Evolutionary conservation across 208 protist species (phyloP), one percentile per base, ranked within the genome.

Genomic region (Lotmaria passim): DNA sequence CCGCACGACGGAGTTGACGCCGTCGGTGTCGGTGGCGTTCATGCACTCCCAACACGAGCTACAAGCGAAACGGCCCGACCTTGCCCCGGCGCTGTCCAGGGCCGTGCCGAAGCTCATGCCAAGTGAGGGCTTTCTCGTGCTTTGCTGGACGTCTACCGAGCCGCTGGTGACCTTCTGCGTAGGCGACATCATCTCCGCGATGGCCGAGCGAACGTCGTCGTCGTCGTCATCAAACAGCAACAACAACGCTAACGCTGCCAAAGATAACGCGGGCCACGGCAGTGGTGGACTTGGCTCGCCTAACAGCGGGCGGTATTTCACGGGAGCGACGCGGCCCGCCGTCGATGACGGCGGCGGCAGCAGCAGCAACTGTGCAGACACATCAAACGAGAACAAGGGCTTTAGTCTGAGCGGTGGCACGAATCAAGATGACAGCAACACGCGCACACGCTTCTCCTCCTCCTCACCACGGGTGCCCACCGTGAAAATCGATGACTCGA

Each of bases 1-100:
- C 50, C 67, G 70, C 43, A 43, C 69, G 39, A 79, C 71, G 0
- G 75, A 83, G 72, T 52, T 87, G 48, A 85, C 82, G 28, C 82
- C 82, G 12, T 85, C 60, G 11, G 73, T 82, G 19, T 30, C 2
- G 15, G 68, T 69, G 1, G 24, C 63, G 15, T 78, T 72, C 43
- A 70, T 70, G 50, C 21, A 31, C 41, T 62, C 58, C 17, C 24
- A 65, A 23, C 55, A 51, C 33, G 69, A 67, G 11, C 17, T 85
- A 39, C 17, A 44, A 59, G 41, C 41, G 26, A 30, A 46, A 23
- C 67, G 70, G 15, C 75, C 73, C 5, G 78, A 85, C 43, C 48
- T 87, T 4, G 67, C 72, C 1, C 24, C 52, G 19, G 33, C 30
- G n/a, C 38, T 87, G 50, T 24, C 43, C 33, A 41, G 43, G 12